Evolutionary conservation across 2,329 filamentous ascomycete genomes (phyloP).

Genomic region (Beauveria varroae): DNA sequence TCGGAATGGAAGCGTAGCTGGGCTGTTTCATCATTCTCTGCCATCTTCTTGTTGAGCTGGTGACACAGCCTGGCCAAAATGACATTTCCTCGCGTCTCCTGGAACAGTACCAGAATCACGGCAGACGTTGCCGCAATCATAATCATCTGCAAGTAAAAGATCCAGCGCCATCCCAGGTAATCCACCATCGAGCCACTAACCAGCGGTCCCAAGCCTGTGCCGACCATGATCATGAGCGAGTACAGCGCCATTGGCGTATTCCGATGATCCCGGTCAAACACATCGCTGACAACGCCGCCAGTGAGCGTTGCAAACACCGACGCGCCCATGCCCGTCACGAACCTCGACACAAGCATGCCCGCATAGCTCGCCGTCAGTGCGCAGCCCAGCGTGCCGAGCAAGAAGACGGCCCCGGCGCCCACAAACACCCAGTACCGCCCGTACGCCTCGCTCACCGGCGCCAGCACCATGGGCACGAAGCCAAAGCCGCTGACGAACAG

Average conservation of each 20-base stretch:
- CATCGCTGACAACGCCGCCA: constrained; percentile 79
- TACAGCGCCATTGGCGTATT: constrained; percentile 90
- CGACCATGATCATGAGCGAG: constrained; percentile 67
- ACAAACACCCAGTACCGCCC: constrained; percentile 79
- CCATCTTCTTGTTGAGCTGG: not conserved
- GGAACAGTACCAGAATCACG: constrained; percentile 34
- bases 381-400: constrained; percentile 63
- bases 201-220: constrained; percentile 72
- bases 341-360: constrained; percentile 68
- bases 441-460: constrained; percentile 82
- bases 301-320: constrained; percentile 82
- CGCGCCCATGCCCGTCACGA: constrained; percentile 67
- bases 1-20: not conserved
- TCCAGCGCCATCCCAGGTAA: constrained; percentile 63
- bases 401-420: constrained; percentile 62
- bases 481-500: constrained; percentile 76
- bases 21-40: not conserved
- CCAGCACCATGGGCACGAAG: constrained; percentile 77
- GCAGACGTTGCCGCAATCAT: constrained; percentile 51
- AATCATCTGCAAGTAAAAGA: constrained; percentile 81
- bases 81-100: not conserved
- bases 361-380: constrained; percentile 61
- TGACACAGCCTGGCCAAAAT: not conserved
- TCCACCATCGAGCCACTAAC: constrained; percentile 59
- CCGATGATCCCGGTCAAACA: constrained; percentile 69